Evolutionary conservation across 768 basidiomycete species (phyloP).

Genomic region (Gloeostereum incarnatum): DNA sequence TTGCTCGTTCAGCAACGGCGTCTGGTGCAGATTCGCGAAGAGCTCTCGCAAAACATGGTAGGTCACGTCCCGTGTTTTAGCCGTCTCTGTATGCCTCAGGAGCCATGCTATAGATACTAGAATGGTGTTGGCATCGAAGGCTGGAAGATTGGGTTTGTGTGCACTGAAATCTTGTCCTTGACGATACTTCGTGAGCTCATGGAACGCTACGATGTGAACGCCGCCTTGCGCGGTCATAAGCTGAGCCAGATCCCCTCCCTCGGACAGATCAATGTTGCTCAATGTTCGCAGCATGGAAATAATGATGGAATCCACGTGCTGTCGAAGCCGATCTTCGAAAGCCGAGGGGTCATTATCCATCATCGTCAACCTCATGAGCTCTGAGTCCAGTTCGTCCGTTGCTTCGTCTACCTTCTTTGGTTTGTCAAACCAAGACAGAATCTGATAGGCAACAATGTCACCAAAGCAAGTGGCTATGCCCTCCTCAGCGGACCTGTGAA

Average conservation of each 20-base stretch:
- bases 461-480: slow-evolving; percentile 60
- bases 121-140: slow-evolving; percentile 37
- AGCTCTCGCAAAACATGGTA: slow-evolving; percentile 75
- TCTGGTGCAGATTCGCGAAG: slow-evolving; percentile 53
- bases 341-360: slow-evolving; percentile 16
- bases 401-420: slow-evolving; percentile 10
- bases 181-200: slow-evolving; percentile 43
- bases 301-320: slow-evolving; percentile 48
- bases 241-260: slow-evolving; percentile 25
- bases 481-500: slow-evolving; percentile 36
- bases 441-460: slow-evolving; percentile 55
- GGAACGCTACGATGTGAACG: slow-evolving; percentile 44
- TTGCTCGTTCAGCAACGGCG: slow-evolving; percentile 79
- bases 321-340: slow-evolving; percentile 25
- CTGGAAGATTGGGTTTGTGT: slow-evolving; percentile 62
- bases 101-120: slow-evolving; percentile 58
- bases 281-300: slow-evolving; percentile 52
- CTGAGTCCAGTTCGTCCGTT: slow-evolving; percentile 23
- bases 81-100: slow-evolving; percentile 24
- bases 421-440: slow-evolving; percentile 37
- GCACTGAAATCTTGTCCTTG: slow-evolving; percentile 32
- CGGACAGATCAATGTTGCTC: slow-evolving; percentile 56
- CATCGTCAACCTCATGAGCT: slow-evolving; percentile 24
- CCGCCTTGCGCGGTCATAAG: slow-evolving; percentile 27
- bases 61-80: slow-evolving; percentile 45